Conservation (phyloP, 176 grass and related monocot species). For the Oryza australiensis region DNA sequence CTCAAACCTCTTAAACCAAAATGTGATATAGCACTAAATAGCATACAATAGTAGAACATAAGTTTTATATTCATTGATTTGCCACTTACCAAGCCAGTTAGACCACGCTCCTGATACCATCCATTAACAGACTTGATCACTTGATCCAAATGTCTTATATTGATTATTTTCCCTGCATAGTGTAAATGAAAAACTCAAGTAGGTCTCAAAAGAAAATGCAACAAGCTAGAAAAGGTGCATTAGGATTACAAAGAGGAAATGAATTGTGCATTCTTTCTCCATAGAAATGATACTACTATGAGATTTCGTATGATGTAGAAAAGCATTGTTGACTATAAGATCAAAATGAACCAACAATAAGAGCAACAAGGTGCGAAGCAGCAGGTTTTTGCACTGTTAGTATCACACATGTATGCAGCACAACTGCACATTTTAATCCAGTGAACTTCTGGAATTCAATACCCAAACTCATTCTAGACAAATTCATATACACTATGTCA, state of each 20-base stretch:
- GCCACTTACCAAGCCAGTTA: slow-evolving; percentile 74
- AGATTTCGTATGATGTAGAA: not conserved
- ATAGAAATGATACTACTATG: slow-evolving; percentile 10
- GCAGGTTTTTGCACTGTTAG: slow-evolving; percentile 10
- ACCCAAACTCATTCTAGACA: not conserved
- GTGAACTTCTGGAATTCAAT: not conserved
- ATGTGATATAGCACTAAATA: slow-evolving; percentile 1
- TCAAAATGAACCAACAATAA: slow-evolving; percentile 16
- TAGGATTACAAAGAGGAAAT: slow-evolving; percentile 17
- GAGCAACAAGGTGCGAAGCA: not conserved
- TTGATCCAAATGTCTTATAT: slow-evolving; percentile 89
- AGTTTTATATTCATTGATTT: not conserved
- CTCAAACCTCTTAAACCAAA: not conserved
- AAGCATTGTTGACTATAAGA: not conserved
- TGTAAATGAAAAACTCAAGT: slow-evolving; percentile 48
- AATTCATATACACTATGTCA: not conserved
- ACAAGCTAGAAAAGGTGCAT: not conserved
- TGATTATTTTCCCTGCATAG: slow-evolving; percentile 93
- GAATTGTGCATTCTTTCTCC: not conserved
- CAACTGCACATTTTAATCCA: not conserved
- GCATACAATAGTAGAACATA: not conserved
- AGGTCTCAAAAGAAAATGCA: not conserved
- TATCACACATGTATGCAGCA: not conserved
- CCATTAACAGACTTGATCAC: slow-evolving; percentile 80
- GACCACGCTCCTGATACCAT: slow-evolving; percentile 85